Conservation (phyloP, 1,139 yeast genomes). For the Pichia sp. region DNA sequence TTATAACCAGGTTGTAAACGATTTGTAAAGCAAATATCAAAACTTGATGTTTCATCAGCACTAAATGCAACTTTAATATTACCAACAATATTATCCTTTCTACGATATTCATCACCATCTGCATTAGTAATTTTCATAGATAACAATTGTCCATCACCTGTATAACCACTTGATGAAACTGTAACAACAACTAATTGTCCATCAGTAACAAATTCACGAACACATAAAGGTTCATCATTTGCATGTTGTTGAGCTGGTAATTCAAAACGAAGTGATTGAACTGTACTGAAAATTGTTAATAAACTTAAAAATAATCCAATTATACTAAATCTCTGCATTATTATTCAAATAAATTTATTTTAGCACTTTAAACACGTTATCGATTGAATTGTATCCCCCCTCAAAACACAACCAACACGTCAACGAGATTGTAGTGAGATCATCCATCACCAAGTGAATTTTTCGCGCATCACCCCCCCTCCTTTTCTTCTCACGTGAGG, state of each 20-base stretch:
- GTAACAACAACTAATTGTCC: conserved; percentile 83
- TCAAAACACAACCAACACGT: neutral
- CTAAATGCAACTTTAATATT: conserved; percentile 70
- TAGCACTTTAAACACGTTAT: no score
- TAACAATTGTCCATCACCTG: conserved; percentile 81
- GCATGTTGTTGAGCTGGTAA: conserved; percentile 23
- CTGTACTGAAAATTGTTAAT: conserved; percentile 10
- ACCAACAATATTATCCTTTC: conserved; percentile 58
- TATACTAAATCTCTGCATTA: conserved; percentile 4
- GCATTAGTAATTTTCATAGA: conserved; percentile 56
- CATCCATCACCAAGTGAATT: no score
- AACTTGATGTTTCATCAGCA: conserved; percentile 72
- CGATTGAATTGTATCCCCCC: no score
- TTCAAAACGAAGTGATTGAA: conserved; percentile 25
- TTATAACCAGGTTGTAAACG: conserved; percentile 35
- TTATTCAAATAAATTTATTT: no score
- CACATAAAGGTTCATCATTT: conserved; percentile 48
- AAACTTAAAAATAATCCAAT: neutral
- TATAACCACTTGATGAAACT: conserved; percentile 60
- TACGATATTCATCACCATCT: conserved; percentile 64
- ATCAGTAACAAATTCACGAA: conserved; percentile 81
- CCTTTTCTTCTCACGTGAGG: no score
- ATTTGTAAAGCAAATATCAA: conserved; percentile 88
- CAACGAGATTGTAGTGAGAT: conserved; percentile 2
- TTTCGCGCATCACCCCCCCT: neutral